Evolutionary conservation across 1,139 yeast genomes (phyloP), one percentile per base, ranked within the genome.

Genomic region (Barnettozyma hawaiiensis): DNA sequence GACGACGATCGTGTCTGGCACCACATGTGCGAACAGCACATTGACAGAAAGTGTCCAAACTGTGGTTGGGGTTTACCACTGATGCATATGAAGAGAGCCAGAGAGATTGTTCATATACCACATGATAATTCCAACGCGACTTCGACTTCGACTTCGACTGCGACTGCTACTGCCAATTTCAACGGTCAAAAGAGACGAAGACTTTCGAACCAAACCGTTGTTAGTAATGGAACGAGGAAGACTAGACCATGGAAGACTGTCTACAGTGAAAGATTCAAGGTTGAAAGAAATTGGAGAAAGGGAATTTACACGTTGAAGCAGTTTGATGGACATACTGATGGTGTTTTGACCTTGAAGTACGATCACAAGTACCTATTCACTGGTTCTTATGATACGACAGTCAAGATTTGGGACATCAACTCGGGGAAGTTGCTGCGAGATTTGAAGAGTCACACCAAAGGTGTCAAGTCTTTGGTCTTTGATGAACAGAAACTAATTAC

Each of bases 41-140:
- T 92, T 46, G 98, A 92, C 64, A 73, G 95, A 47, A 92, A 92
- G 62, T 92, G 98, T 65, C 96, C 97, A 35, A 87, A 86, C 60
- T 92, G 98, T 69, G 98, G 98, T 10, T 92, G 98, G 98, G 98
- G 98, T 6, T 70, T 92, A 53, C 98, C 98, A 3, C 67, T 92
- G 48, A 76, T 92, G 77, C 87, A 82, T 54, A 84, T 84, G 82
- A 82, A 81, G 58, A 69, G 85, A 49, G 82, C 85, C 7, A 67
- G 86, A 49, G 82, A 75, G 55, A 64, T 66, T 38, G 55, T 45
- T 22, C 61, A 63, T 14, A 40, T 39, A 8, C 27, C 44, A 11
- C 32, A 39, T 14, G 47, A 44, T 12, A 39, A 34, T 35, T 11
- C 21, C 18, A 23, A 41, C 43, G n/a, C n/a, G n/a, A n/a, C n/a